Evolutionary conservation across 768 basidiomycete species (phyloP).

Genomic region (Calocybe cyanea): DNA sequence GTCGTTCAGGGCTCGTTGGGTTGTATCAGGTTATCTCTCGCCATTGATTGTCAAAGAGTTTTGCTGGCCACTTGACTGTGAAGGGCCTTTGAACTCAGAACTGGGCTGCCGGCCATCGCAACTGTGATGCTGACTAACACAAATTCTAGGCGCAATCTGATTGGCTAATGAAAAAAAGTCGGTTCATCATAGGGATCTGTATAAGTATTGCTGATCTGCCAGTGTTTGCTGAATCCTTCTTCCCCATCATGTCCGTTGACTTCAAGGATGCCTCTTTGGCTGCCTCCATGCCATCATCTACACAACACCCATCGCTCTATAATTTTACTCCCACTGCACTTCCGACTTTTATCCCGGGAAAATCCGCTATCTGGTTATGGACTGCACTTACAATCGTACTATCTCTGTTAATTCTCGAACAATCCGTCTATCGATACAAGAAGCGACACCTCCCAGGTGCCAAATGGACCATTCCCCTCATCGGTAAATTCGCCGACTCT

Average conservation of each 20-base stretch:
- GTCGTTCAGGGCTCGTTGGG: neutral
- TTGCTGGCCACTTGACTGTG: too few species aligned
- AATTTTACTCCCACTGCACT: constrained; percentile 47
- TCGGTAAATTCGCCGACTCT: constrained; percentile 94
- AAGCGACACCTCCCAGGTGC: constrained; percentile 86
- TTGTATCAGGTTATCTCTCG: too few species aligned
- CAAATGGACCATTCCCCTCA: constrained; percentile 94
- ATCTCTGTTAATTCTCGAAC: constrained; percentile 81
- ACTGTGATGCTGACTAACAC: constrained; percentile 13
- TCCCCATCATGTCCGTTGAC: constrained; percentile 30
- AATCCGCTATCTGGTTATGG: constrained; percentile 52
- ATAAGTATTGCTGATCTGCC: neutral
- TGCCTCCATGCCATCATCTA: constrained; percentile 42
- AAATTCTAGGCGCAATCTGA: constrained; percentile 22
- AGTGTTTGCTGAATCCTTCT: constrained; percentile 17
- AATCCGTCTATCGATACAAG: constrained; percentile 84
- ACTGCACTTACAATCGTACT: constrained; percentile 67
- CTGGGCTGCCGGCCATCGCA: too few species aligned
- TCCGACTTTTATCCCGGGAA: constrained; percentile 29
- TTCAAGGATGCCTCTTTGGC: constrained; percentile 34
- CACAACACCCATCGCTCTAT: constrained; percentile 34
- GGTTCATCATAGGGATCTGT: constrained; percentile 27
- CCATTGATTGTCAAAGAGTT: too few species aligned
- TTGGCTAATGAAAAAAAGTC: constrained; percentile 35
- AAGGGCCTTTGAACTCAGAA: too few species aligned